phyloP scores from a whole-genome alignment of 2,329 filamentous ascomycete species.

The Colletotrichum sp. region DNA sequence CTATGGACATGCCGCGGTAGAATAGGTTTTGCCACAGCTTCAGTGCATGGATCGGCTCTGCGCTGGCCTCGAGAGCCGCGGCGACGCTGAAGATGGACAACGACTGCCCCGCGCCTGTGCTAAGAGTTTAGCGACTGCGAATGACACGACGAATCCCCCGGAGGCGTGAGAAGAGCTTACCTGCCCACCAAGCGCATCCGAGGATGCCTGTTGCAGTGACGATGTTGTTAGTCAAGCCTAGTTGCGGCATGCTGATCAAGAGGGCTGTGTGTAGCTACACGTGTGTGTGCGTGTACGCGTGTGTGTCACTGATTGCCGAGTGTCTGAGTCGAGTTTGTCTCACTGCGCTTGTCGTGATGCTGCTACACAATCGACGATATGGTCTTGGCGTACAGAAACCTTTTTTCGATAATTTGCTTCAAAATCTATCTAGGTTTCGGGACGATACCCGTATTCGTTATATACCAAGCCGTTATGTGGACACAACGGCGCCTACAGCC shows the following conservation, averaged over 20 bases:
- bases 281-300: background rate
- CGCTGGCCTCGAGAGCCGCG: constrained; percentile 27
- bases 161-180: background rate
- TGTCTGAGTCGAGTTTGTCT: background rate
- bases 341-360: background rate
- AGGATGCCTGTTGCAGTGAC: constrained; percentile 15
- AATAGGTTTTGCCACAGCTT: constrained; percentile 42
- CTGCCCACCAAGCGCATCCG: constrained; percentile 17
- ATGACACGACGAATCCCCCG: background rate
- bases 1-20: constrained; percentile 37
- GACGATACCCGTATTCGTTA: background rate
- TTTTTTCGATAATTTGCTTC: background rate
- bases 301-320: background rate
- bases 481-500: background rate
- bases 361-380: background rate
- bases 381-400: background rate
- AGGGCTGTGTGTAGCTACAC: background rate
- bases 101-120: constrained; percentile 38
- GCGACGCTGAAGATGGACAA: constrained; percentile 41
- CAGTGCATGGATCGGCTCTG: constrained; percentile 32
- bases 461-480: background rate
- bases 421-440: background rate
- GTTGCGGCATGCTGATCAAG: constrained; percentile 10
- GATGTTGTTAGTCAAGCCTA: constrained; percentile 6
- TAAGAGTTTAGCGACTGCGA: background rate